A percentile compares a stretch with the other conserved stretches of the same genome.
Evolutionary conservation across 108 stramenopile genomes (phyloP).

Genomic region (Nitzschia palea): DNA sequence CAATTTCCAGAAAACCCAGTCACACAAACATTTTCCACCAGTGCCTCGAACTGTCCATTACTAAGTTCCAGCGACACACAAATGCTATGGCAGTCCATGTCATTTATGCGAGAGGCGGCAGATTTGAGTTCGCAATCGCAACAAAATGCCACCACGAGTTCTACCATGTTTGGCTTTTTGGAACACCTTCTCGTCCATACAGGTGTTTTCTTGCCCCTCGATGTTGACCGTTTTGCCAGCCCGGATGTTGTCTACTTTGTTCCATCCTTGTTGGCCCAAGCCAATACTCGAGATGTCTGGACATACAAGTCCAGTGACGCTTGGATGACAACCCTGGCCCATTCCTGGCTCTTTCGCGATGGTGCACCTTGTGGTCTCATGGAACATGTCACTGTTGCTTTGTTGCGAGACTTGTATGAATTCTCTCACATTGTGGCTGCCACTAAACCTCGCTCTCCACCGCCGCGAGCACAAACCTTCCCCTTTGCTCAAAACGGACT

Average conservation of each 20-base stretch:
- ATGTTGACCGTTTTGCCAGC: conserved; percentile 42
- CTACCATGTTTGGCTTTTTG: conserved; percentile 72
- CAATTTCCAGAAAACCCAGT: conserved; percentile 48
- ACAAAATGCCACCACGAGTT: conserved; percentile 31
- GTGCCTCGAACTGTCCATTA: conserved; percentile 48
- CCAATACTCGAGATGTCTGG: conserved; percentile 62
- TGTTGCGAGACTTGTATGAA: conserved; percentile 63
- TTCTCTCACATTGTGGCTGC: conserved; percentile 35
- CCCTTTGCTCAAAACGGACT: conserved; percentile 28
- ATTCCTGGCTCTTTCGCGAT: conserved; percentile 66
- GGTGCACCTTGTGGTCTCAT: conserved; percentile 66
- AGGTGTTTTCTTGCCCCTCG: conserved; percentile 72
- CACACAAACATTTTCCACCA: conserved; percentile 27
- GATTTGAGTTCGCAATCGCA: conserved; percentile 50
- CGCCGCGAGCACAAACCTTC: conserved; percentile 33
- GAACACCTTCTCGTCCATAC: conserved; percentile 61
- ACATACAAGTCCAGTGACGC: conserved; percentile 69
- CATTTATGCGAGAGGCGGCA: conserved; percentile 75
- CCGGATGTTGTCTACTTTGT: conserved; percentile 65
- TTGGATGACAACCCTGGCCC: conserved; percentile 39
- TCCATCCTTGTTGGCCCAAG: conserved; percentile 61
- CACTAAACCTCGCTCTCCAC: not conserved
- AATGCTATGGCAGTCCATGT: conserved; percentile 71
- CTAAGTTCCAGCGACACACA: conserved; percentile 46
- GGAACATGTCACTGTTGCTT: conserved; percentile 61